phyloP scores from a whole-genome alignment of 2,329 filamentous ascomycete genomes.

The Diplodia intermedia region DNA sequence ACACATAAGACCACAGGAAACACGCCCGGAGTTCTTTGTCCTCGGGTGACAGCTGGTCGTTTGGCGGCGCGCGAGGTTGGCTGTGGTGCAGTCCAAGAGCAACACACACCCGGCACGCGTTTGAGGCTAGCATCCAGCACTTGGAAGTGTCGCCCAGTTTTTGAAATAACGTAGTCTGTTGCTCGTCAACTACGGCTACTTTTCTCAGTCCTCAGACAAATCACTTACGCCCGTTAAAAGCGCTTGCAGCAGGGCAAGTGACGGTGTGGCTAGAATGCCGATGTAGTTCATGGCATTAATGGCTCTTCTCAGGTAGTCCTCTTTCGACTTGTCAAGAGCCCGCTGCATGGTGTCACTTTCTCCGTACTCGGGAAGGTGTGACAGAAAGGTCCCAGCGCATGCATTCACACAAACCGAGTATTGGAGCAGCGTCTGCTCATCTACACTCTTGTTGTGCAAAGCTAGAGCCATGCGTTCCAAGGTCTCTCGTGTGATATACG shows the following conservation, averaged over 20 bases:
- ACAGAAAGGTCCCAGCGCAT: slow-evolving; percentile 36
- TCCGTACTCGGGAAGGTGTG: slow-evolving; percentile 39
- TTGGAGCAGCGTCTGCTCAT: slow-evolving; percentile 41
- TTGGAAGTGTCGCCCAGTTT: slow-evolving; percentile 44
- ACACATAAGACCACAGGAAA: slow-evolving; percentile 43
- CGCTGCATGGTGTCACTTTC: slow-evolving; percentile 40
- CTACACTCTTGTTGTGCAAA: slow-evolving; percentile 41
- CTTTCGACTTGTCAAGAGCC: slow-evolving; percentile 41
- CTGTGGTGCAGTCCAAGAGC: slow-evolving; percentile 42
- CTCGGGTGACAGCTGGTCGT: slow-evolving; percentile 35
- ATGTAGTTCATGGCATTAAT: slow-evolving; percentile 42
- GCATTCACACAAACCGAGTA: slow-evolving; percentile 46
- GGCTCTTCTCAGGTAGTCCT: slow-evolving; percentile 42
- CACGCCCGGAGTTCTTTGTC: slow-evolving; percentile 41
- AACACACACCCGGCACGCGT: slow-evolving; percentile 44
- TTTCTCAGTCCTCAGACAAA: neutral
- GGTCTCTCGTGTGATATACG: slow-evolving; percentile 40
- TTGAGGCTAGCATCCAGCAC: slow-evolving; percentile 44
- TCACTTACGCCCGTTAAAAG: slow-evolving; percentile 43
- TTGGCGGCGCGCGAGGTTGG: slow-evolving; percentile 32
- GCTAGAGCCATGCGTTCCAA: slow-evolving; percentile 42
- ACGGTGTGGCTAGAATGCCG: slow-evolving; percentile 42
- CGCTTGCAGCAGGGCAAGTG: slow-evolving; percentile 42
- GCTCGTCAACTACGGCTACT: neutral
- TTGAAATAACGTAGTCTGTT: slow-evolving; percentile 43